Conservation (phyloP, 73 alveolate species). For the Paramecium pentaurelia region DNA sequence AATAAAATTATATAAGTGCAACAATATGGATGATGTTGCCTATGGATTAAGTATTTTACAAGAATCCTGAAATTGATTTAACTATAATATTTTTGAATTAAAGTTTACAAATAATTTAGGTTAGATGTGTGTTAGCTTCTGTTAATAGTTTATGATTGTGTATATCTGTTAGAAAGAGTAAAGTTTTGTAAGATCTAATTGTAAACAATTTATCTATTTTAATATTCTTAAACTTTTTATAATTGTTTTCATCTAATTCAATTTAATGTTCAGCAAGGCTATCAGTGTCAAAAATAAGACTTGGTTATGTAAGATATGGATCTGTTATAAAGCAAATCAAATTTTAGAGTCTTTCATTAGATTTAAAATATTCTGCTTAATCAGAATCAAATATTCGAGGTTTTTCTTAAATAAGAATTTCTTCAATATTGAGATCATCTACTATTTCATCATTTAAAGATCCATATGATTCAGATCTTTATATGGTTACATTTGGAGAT, state of each 20-base stretch:
- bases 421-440: not conserved
- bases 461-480: not conserved
- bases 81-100: not conserved
- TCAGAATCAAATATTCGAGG: constrained; percentile 12
- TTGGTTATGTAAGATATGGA: not conserved
- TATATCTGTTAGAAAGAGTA: constrained; percentile 4
- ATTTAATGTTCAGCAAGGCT: not conserved
- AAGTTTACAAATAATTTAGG: not conserved
- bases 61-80: not conserved
- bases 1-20: constrained; percentile 22
- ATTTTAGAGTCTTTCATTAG: not conserved
- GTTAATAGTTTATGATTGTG: not conserved
- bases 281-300: constrained; percentile 6
- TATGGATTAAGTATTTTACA: not conserved
- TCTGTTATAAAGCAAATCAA: not conserved
- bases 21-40: not conserved
- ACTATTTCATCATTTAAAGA: not conserved
- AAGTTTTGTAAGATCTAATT: not conserved
- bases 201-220: constrained; percentile 20
- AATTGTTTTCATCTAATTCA: not conserved
- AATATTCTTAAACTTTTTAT: not conserved
- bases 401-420: not conserved
- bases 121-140: not conserved
- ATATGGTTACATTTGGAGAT: not conserved
- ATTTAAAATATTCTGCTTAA: constrained; percentile 20